A percentile compares a stretch with the other conserved stretches of the same genome.
Evolutionary conservation across 2,329 filamentous ascomycete species (phyloP).

Genomic region (Madurella mycetomatis): DNA sequence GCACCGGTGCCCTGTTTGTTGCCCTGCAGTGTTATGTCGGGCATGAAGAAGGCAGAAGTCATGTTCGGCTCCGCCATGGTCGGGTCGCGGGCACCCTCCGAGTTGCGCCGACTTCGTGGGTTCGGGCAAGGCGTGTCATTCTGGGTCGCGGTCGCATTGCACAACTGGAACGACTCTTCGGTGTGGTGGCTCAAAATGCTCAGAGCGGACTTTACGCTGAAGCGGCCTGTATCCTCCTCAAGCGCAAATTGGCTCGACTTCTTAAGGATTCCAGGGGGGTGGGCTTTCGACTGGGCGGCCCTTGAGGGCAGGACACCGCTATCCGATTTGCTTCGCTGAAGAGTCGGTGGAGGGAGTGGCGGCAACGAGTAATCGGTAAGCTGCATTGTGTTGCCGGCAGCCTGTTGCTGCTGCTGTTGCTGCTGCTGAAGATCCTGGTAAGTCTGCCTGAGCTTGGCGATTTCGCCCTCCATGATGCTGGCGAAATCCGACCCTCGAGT

Average conservation of each 20-base stretch:
- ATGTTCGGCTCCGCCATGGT: slow-evolving; percentile 46
- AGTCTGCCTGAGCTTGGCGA: slow-evolving; percentile 27
- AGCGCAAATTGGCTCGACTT: slow-evolving; percentile 30
- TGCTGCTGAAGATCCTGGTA: slow-evolving; percentile 23
- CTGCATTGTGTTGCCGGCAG: slow-evolving; percentile 25
- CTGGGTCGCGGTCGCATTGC: slow-evolving; percentile 11
- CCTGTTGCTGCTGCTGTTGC: slow-evolving; percentile 21
- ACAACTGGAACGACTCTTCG: slow-evolving; percentile 18
- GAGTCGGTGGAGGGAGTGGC: slow-evolving; percentile 20
- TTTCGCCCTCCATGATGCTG: slow-evolving; percentile 29
- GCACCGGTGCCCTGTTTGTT: slow-evolving; percentile 33
- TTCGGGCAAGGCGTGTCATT: slow-evolving; percentile 18
- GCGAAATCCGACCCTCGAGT: slow-evolving; percentile 33
- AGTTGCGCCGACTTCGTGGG: slow-evolving; percentile 28
- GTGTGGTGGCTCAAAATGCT: slow-evolving; percentile 31
- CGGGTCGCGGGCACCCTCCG: slow-evolving; percentile 24
- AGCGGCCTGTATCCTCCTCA: slow-evolving; percentile 33
- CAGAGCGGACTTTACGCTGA: slow-evolving; percentile 33
- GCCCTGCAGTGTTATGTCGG: slow-evolving; percentile 52
- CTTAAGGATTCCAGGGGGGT: slow-evolving; percentile 34
- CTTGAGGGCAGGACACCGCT: slow-evolving; percentile 13
- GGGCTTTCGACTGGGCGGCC: slow-evolving; percentile 17
- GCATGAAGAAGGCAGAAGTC: slow-evolving; percentile 56
- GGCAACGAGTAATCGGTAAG: slow-evolving; percentile 30
- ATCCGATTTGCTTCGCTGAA: slow-evolving; percentile 22